A percentile compares a stretch with the other conserved stretches of the same genome.
These are phyloP conservation scores for Panaeolus papilionaceus DNA, from an alignment of 768 basidiomycete species.

Conservation along the genomic window DNA sequence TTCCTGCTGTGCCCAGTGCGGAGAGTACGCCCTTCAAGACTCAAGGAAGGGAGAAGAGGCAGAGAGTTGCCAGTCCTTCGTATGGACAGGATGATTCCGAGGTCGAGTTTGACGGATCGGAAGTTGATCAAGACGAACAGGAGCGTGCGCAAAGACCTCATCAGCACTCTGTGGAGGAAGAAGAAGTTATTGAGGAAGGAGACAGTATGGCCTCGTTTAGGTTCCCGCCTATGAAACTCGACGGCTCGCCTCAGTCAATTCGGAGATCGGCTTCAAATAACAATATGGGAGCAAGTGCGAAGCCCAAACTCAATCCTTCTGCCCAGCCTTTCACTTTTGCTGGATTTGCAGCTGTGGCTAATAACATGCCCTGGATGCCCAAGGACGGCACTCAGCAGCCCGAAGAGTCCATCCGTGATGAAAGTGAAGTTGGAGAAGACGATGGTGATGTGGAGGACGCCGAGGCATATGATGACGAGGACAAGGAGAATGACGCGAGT, in stretches of 20 bases:
- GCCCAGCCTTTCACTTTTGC: conserved; percentile 73
- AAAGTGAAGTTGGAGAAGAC: conserved; percentile 3
- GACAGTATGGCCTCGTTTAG: conserved; percentile 78
- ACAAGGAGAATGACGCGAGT: conserved; percentile 20
- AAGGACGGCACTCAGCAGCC: conserved; percentile 19
- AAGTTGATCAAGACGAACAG: background rate
- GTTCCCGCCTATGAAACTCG: conserved; percentile 60
- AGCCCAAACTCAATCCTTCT: conserved; percentile 45
- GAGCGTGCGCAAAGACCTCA: background rate
- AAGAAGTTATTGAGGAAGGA: conserved; percentile 53
- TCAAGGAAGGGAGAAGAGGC: conserved; percentile 86
- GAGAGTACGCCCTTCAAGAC: conserved; percentile 51
- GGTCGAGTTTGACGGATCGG: background rate
- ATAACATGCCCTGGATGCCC: conserved; percentile 33
- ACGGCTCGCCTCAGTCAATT: conserved; percentile 55
- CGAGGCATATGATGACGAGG: conserved; percentile 23
- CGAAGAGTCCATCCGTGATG: background rate
- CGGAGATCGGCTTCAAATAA: conserved; percentile 43
- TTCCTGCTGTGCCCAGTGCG: conserved; percentile 33
- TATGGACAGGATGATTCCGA: background rate
- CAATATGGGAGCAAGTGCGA: background rate
- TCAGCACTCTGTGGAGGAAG: conserved; percentile 11
- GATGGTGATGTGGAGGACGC: conserved; percentile 19
- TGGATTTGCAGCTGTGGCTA: conserved; percentile 57
- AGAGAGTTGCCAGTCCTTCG: conserved; percentile 55